Percentiles rank a stretch among this genome's conserved stretches.
phyloP scores from a whole-genome alignment of 768 basidiomycete genomes.

The Suillus variegatus region DNA sequence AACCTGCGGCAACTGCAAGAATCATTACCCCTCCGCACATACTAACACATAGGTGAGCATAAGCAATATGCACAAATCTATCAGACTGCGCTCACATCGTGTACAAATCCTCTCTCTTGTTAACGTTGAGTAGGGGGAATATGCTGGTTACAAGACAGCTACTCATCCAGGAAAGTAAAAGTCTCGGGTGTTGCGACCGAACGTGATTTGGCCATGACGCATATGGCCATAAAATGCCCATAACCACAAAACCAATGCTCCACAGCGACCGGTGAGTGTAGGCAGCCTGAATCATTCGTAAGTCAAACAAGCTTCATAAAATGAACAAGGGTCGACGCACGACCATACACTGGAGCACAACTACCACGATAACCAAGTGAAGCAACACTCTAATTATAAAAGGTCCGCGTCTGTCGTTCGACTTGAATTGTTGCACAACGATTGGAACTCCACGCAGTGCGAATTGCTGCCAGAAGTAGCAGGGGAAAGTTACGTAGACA shows the following conservation, averaged over 20 bases:
- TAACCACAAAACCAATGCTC: slow-evolving; percentile 62
- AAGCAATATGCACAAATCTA: slow-evolving; percentile 7
- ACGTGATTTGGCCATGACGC: slow-evolving; percentile 45
- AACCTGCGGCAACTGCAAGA: slow-evolving; percentile 35
- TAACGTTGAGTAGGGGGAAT: slow-evolving; percentile 73
- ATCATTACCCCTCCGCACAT: slow-evolving; percentile 50
- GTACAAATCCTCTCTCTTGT: slow-evolving; percentile 63
- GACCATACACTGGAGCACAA: slow-evolving; percentile 68
- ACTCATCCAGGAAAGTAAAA: slow-evolving; percentile 44
- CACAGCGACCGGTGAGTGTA: slow-evolving; percentile 74
- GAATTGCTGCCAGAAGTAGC: slow-evolving; percentile 75
- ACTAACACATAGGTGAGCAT: slow-evolving; percentile 32
- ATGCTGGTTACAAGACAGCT: slow-evolving; percentile 57
- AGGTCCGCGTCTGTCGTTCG: neutral
- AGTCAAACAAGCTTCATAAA: slow-evolving; percentile 1
- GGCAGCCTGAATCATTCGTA: slow-evolving; percentile 46
- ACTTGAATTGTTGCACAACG: slow-evolving; percentile 10
- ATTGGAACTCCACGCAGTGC: slow-evolving; percentile 23
- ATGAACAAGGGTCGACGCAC: slow-evolving; percentile 41
- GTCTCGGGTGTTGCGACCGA: slow-evolving; percentile 24
- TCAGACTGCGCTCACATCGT: slow-evolving; percentile 53
- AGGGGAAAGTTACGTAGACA: slow-evolving; percentile 72
- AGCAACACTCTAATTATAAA: neutral
- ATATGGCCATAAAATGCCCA: slow-evolving; percentile 69
- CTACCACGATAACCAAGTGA: slow-evolving; percentile 33